Evolutionary conservation across 164 flowering plant genomes (phyloP).

Genomic region (Vitis riparia): DNA sequence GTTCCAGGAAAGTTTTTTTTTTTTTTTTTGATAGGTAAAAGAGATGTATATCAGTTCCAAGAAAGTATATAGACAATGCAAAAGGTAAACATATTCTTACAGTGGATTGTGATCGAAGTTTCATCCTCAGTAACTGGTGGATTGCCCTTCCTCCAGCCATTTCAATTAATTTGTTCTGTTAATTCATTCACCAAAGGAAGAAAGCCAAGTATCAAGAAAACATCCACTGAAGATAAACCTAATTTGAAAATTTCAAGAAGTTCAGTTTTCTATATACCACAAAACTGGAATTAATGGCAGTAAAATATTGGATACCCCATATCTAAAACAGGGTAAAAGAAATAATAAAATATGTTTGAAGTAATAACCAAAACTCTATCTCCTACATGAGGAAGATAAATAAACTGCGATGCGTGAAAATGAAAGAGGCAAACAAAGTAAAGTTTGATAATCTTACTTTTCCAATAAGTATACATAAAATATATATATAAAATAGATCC

Average conservation of each 20-base stretch:
- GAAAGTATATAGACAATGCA: not conserved
- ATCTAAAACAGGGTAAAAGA: too few species aligned
- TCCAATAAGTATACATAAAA: too few species aligned
- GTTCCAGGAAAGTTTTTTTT: not conserved
- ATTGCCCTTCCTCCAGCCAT: constrained; percentile 58
- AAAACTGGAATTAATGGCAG: not conserved
- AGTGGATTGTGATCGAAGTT: constrained; percentile 40
- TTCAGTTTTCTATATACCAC: not conserved
- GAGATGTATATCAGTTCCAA: not conserved
- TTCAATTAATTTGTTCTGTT: constrained; percentile 14
- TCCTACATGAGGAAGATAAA: too few species aligned
- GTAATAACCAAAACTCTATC: too few species aligned
- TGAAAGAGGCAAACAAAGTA: too few species aligned
- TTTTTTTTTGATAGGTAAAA: too few species aligned
- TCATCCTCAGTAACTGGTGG: constrained; percentile 46
- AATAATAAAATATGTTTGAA: too few species aligned
- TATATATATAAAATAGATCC: too few species aligned
- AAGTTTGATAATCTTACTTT: too few species aligned
- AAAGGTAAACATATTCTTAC: constrained; percentile 26
- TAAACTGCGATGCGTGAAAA: too few species aligned
- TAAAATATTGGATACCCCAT: not conserved
- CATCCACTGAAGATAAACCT: not conserved
- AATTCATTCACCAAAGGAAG: not conserved
- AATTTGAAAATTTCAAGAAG: not conserved
- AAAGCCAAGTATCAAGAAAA: not conserved